Evolutionary conservation across 2,329 filamentous ascomycete species (phyloP).

Genomic region (Amauroascus niger): DNA sequence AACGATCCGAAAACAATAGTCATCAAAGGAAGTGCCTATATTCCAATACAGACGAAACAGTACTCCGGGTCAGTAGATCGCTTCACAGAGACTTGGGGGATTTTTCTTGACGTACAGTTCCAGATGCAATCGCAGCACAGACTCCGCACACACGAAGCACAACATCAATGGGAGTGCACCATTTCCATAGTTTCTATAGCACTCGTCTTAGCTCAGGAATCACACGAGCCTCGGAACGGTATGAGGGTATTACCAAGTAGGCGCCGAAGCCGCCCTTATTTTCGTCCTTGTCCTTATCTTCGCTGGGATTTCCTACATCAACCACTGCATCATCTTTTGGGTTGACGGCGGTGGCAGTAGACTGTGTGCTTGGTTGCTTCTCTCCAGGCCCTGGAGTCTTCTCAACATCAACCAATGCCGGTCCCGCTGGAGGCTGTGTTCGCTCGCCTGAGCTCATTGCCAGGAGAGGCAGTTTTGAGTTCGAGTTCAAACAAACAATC

Average conservation of each 20-base stretch:
- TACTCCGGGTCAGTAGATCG: neutral
- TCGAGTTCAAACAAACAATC: neutral
- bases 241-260: conserved; percentile 11
- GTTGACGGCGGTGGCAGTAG: neutral
- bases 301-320: conserved; percentile 7
- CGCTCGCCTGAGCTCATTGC: conserved; percentile 1
- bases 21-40: conserved; percentile 35
- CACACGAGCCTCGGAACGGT: neutral
- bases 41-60: neutral
- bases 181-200: conserved; percentile 15
- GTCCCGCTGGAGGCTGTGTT: neutral
- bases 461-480: neutral
- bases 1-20: conserved; percentile 46
- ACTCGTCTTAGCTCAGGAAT: neutral
- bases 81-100: neutral
- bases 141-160: conserved; percentile 12
- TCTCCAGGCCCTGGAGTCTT: neutral
- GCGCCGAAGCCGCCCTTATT: conserved; percentile 14
- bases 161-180: conserved; percentile 14
- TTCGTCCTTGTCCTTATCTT: conserved; percentile 8
- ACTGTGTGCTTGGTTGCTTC: neutral
- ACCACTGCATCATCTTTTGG: conserved; percentile 8
- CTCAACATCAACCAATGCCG: neutral
- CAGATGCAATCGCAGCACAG: conserved; percentile 12
- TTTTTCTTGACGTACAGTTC: conserved; percentile 11